Evolutionary conservation across 2,329 filamentous ascomycete genomes (phyloP), one percentile per base, ranked within the genome.

Genomic region (Exutisphaerella laricina): DNA sequence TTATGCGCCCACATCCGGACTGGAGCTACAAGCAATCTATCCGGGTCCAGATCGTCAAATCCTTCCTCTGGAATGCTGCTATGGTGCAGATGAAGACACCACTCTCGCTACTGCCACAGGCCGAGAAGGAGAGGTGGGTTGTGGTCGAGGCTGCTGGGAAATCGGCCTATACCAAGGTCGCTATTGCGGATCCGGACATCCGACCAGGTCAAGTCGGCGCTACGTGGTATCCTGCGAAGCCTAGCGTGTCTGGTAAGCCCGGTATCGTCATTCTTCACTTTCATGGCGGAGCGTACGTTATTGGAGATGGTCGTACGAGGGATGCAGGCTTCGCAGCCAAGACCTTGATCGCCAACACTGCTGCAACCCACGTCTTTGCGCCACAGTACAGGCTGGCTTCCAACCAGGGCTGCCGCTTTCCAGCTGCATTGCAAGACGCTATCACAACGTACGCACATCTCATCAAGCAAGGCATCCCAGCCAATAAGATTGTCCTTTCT

Each of bases 311-410:
- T 6, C 53, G 69, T 14, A 62, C 58, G 4, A 45, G 48, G 17
- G 63, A 64, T 32, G 53, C 56, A 4, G 63, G 65, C 1, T 64
- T 60, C 45, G 41, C 54, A 1, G 60, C 62, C 3, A 55, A 58
- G 35, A 64, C 57, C 1, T 45, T 72, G 0, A 48, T 69, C 17
- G 57, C 63, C 23, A 40, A 55, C 33, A 50, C 49, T 13, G 56
- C 69, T 43, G 61, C 62, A 1, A 58, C 58, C 9, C 63, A 66
- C 40, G 55, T 74, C 31, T 66, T 74, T 42, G 53, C 53, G 12
- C 69, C 69, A 1, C 70, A 73, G 46, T 77, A 77, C 58, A 68
- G 74, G 0, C 64, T 77, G 4, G 61, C 69, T 3, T 64, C 63
- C 0, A 65, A 69, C 28, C 65, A 68, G 0, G 54, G 50, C 7